Conservation (phyloP, 345 rosid genomes). For the Cardamine resedifolia region DNA sequence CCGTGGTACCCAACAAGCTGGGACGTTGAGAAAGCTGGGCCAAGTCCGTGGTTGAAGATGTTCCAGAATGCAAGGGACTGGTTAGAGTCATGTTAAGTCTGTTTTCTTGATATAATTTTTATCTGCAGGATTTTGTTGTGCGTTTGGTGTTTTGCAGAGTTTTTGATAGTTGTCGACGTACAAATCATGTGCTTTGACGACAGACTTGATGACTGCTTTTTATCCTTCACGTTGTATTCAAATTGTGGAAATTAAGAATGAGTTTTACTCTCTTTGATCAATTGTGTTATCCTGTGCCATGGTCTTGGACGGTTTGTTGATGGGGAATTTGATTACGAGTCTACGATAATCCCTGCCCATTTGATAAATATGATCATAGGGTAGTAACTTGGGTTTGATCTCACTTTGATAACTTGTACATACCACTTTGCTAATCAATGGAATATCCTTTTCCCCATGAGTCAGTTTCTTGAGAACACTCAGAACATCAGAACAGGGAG, state of each 20-base stretch:
- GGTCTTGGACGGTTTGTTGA: too few relatives aligned
- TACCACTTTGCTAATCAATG: too few relatives aligned
- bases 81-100: conserved; percentile 38
- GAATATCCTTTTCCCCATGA: too few relatives aligned
- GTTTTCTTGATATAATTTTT: not conserved
- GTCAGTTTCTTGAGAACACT: too few relatives aligned
- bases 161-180: conserved; percentile 13
- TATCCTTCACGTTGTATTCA: not conserved
- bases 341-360: too few relatives aligned
- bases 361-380: too few relatives aligned
- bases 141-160: conserved; percentile 20
- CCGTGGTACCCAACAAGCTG: conserved; percentile 93
- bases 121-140: conserved; percentile 8
- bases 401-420: too few relatives aligned
- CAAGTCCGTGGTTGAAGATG: conserved; percentile 95
- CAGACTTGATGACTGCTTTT: not conserved
- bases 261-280: not conserved
- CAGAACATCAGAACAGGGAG: too few relatives aligned
- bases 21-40: conserved; percentile 80
- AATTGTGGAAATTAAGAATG: not conserved
- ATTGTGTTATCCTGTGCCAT: not conserved
- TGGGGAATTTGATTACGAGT: too few relatives aligned
- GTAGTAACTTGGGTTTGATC: too few relatives aligned
- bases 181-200: conserved; percentile 1
- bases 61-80: conserved; percentile 96